Base-by-base conservation (phyloP, 2,329 filamentous ascomycete species). In the Grosmannia serpens region DNA sequence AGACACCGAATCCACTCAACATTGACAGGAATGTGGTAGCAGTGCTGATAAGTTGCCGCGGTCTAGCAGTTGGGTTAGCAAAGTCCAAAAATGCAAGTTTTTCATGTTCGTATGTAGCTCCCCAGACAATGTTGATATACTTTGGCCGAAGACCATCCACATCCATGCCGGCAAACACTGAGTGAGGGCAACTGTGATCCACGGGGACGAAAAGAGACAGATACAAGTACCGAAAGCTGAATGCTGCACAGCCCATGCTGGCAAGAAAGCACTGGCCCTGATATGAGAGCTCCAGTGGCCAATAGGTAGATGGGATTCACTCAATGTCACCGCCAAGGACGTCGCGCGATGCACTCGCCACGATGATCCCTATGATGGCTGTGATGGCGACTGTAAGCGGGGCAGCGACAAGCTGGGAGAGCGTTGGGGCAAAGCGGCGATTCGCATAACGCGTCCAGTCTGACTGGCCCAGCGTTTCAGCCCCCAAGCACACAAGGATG, bases 81-180 rank as follows among this genome's bases (percentile, higher is more conserved):
- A 44, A 51, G 53, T 65, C 63, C 64, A 64, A 15, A 35, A 41
- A 52, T 6, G 9, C 44, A 26, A 46, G 20, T 17, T 4, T 41
- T 58, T 15, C 47, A 46, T 22, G 61, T 55, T 57, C 60, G 60
- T 29, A 62, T 57, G 51, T 62, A 62, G 24, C 59, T 51, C 81
- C 81, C 1, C 81, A 74, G 5, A 78, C 68, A 59, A 83, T 82
- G 64, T 80, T 81, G 67, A 83, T 75, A 60, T 76, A 81, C 44
- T 69, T 71, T 0, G 79, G 79, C 58, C 75, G 75, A 0, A 81
- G 67, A 1, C 74, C 77, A 0, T 79, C 74, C 59, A 82, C 69
- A 63, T 83, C 81, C 71, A 83, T 81, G 6, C 80, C 80, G 1
- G 73, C 71, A 0, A 74, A 75, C 61, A 79, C 73, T 1, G 73